A percentile compares a stretch with the other conserved stretches of the same genome.
Evolutionary conservation across 345 rosid species (phyloP).

Genomic region (Salix brachista): DNA sequence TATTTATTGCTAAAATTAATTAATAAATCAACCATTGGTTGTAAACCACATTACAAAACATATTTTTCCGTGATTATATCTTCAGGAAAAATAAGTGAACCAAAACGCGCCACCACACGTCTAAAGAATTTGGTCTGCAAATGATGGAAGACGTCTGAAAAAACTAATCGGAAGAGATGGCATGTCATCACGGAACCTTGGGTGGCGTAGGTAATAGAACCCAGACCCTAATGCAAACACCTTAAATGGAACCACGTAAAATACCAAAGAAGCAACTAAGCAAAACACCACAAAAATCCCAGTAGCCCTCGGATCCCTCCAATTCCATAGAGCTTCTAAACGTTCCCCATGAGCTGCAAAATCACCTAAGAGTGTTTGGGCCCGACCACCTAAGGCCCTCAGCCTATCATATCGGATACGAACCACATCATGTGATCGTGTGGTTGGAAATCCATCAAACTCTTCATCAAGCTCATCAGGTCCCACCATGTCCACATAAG

Average conservation of each 20-base stretch:
- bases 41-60: neutral
- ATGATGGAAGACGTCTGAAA: conserved; percentile 79
- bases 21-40: too few species aligned
- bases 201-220: conserved; percentile 73
- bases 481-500: conserved; percentile 57
- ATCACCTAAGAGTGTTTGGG: conserved; percentile 76
- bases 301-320: conserved; percentile 90
- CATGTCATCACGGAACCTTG: conserved; percentile 84
- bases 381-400: conserved; percentile 78
- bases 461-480: conserved; percentile 85
- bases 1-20: too few species aligned
- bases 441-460: conserved; percentile 71
- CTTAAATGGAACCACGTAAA: conserved; percentile 71
- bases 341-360: conserved; percentile 86
- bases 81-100: conserved; percentile 10
- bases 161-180: conserved; percentile 69
- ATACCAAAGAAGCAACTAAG: conserved; percentile 55
- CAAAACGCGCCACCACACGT: neutral
- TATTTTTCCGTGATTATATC: too few species aligned
- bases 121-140: conserved; percentile 73
- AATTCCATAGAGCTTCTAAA: conserved; percentile 63
- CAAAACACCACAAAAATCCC: conserved; percentile 71
- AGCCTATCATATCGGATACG: conserved; percentile 69
- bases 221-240: conserved; percentile 55
- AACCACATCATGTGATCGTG: conserved; percentile 49